Conservation (phyloP, 208 protist species). For the Crithidia bombi region DNA sequence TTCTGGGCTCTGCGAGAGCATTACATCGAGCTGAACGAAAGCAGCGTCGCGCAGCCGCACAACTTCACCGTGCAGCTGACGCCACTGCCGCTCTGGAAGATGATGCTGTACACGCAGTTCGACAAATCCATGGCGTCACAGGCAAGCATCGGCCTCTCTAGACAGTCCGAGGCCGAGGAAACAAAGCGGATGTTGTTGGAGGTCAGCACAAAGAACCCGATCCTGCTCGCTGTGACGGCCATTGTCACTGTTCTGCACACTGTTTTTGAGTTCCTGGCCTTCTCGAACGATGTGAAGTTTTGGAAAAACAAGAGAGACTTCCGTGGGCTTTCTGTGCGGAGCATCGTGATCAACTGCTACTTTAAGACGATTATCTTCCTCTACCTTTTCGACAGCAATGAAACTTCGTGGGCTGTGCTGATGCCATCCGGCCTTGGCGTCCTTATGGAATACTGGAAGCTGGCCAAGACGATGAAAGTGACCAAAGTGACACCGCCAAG, state of each 20-base stretch:
- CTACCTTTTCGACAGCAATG: slow-evolving; percentile 96
- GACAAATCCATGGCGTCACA: slow-evolving; percentile 82
- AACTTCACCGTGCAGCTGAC: slow-evolving; percentile 64
- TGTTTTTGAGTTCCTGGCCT: slow-evolving; percentile 99
- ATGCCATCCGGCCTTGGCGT: slow-evolving; percentile 87
- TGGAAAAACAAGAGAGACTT: slow-evolving; percentile 93
- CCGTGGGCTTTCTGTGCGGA: slow-evolving; percentile 95
- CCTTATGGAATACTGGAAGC: slow-evolving; percentile 97
- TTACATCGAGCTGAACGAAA: slow-evolving; percentile 78
- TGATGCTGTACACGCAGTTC: slow-evolving; percentile 80
- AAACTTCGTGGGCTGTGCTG: slow-evolving; percentile 94
- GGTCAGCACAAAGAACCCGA: slow-evolving; percentile 87
- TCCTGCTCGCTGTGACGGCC: slow-evolving; percentile 93
- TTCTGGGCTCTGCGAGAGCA: slow-evolving; percentile 94
- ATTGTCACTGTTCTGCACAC: slow-evolving; percentile 97
- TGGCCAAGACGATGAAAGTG: slow-evolving; percentile 80
- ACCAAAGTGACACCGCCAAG: slow-evolving; percentile 16
- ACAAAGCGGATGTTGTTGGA: slow-evolving; percentile 96
- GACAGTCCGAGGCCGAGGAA: slow-evolving; percentile 64
- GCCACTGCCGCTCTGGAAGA: slow-evolving; percentile 67
- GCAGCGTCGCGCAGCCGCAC: slow-evolving; percentile 46
- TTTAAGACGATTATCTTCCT: slow-evolving; percentile 97
- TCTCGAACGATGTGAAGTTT: slow-evolving; percentile 96
- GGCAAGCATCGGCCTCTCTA: slow-evolving; percentile 59
- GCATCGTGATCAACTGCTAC: slow-evolving; percentile 94